These are phyloP conservation scores for Flaveria bidentis DNA, from an alignment of 129 eudicot genomes.

Conservation along the genomic window DNA sequence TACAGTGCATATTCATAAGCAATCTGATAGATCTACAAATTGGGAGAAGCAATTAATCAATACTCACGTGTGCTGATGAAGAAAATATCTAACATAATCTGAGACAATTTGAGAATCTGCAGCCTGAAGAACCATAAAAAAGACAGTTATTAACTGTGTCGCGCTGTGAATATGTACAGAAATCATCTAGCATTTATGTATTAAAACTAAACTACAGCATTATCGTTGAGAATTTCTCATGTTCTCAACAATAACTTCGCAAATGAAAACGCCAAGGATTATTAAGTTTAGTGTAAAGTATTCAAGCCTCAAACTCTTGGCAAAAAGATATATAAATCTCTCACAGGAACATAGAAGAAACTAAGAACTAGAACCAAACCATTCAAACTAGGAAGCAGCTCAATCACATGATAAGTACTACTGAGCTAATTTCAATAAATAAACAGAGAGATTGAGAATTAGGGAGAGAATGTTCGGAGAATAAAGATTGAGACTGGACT, in stretches of 20 bases:
- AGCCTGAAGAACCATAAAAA: conserved; percentile 55
- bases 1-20: neutral
- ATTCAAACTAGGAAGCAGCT: no score
- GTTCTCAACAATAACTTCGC: neutral
- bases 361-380: no score
- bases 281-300: no score
- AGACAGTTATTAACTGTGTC: neutral
- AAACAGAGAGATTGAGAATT: no score
- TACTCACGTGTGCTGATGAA: conserved; percentile 97
- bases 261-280: neutral
- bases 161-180: neutral
- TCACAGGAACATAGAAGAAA: no score
- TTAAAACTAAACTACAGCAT: neutral
- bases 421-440: no score
- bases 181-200: neutral
- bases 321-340: no score
- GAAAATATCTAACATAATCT: conserved; percentile 85
- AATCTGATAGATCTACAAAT: neutral
- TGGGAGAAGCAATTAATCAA: neutral
- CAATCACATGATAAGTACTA: no score
- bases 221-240: neutral
- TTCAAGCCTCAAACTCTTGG: no score
- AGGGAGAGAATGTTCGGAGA: no score
- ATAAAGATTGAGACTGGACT: no score
- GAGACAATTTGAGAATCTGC: conserved; percentile 91